Conservation (phyloP, 2,329 filamentous ascomycete species). For the Achaetomium macrosporum region DNA sequence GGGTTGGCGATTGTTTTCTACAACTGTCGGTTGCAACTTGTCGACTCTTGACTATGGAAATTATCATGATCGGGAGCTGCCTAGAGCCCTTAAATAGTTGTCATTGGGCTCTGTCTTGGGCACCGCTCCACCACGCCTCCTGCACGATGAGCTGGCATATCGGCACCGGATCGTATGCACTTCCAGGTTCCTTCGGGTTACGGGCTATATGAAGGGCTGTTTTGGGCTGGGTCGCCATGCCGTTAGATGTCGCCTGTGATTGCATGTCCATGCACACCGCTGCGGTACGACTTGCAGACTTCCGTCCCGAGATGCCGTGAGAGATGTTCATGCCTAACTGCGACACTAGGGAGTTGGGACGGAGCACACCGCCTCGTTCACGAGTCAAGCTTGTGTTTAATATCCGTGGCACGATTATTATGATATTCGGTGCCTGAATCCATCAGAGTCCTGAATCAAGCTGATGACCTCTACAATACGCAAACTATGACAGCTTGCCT, state of each 20-base stretch:
- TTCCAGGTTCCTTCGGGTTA: conserved; percentile 22
- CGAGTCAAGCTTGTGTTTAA: no score
- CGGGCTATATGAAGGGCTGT: conserved; percentile 21
- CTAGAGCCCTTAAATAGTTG: conserved; percentile 20
- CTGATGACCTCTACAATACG: no score
- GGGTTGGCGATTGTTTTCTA: conserved; percentile 6
- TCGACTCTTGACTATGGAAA: neutral
- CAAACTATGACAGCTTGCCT: no score
- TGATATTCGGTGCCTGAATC: no score
- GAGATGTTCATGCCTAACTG: neutral
- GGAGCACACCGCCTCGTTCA: no score
- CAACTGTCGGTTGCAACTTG: neutral
- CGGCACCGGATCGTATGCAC: conserved; percentile 24
- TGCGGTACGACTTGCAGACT: conserved; percentile 11
- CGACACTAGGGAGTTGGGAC: no score
- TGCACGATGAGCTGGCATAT: conserved; percentile 35
- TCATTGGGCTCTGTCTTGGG: conserved; percentile 16
- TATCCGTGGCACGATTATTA: no score
- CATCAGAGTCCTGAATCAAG: no score
- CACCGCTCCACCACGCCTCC: conserved; percentile 29
- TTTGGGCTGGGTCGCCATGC: conserved; percentile 20
- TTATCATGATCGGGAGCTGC: conserved; percentile 2
- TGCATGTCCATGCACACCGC: conserved; percentile 13
- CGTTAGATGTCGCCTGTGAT: conserved; percentile 15
- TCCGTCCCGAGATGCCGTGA: conserved; percentile 9